These are phyloP conservation scores for Luzula sylvatica DNA, from an alignment of 176 grass and related monocot genomes.

Conservation along the genomic window DNA sequence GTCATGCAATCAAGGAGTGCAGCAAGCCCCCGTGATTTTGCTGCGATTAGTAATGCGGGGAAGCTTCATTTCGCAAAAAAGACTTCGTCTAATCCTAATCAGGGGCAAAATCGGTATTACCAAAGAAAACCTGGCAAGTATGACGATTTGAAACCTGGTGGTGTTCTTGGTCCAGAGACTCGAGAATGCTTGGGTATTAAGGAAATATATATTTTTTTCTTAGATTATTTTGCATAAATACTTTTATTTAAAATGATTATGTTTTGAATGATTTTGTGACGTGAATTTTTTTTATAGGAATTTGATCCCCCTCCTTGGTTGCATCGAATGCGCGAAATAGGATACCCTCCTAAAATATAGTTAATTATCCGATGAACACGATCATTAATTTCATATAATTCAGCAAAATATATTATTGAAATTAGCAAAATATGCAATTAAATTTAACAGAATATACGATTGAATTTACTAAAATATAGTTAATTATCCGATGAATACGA, in stretches of 20 bases:
- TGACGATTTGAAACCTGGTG: constrained; percentile 85
- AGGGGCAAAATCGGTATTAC: constrained; percentile 73
- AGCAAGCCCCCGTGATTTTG: constrained; percentile 74
- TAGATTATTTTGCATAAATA: not conserved
- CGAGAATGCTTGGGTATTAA: constrained; percentile 84
- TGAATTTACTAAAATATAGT: too few relatives aligned
- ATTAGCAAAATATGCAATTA: too few relatives aligned
- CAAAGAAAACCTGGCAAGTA: constrained; percentile 71
- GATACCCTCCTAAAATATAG: constrained; percentile 97
- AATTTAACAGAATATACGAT: too few relatives aligned
- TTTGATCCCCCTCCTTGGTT: constrained; percentile 91
- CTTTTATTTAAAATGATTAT: constrained; percentile 5
- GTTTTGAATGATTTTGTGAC: too few relatives aligned
- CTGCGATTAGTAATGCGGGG: constrained; percentile 71
- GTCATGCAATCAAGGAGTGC: constrained; percentile 84
- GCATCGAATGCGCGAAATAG: constrained; percentile 82
- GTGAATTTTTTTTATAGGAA: constrained; percentile 58
- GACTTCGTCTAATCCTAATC: constrained; percentile 39
- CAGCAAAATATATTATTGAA: too few relatives aligned
- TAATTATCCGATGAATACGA: too few relatives aligned
- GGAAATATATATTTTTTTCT: constrained; percentile 29
- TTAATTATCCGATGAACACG: too few relatives aligned
- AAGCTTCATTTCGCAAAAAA: constrained; percentile 70
- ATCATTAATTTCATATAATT: too few relatives aligned
- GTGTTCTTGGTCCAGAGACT: constrained; percentile 77